Base-by-base conservation (phyloP, 345 rosid species). In the Lepidium didymum region DNA sequence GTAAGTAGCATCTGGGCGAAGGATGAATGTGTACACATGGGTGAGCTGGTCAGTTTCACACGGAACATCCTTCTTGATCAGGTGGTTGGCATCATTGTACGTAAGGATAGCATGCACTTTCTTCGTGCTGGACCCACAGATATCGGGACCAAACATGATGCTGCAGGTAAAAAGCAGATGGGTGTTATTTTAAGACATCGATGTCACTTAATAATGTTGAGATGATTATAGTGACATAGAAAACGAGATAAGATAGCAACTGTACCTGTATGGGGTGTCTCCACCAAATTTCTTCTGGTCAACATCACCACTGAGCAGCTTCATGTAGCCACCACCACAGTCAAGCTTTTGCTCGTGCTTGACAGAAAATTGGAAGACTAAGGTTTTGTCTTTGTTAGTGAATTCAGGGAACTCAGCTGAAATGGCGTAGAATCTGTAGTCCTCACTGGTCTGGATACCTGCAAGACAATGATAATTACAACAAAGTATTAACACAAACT, bases 251-350 rank as follows among this genome's bases (percentile, higher is more conserved):
- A 63, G 53, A 34, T 21, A 52, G 1, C 23, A 15, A 38, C 64
- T 15, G 31, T 14, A 88, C 97, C 97, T 94, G 81, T 95, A 95
- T 40, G 96, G 84, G 8, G 97, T 89, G 56, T 95, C 99, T 46
- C 97, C 99, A 25, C 99, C 99, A 2, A 95, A 95, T 73, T 91
- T 89, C 78, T 89, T 89, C 79, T 91, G 99, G 83, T 95, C 97
- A 76, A 87, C 57, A 3, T 85, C 93, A 42, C 82, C 93, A 45
- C 96, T 91, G 42, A 95, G 87, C 77, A 95, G 78, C 87, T 95
- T 95, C 92, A 95, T 84, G 87, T 95, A 95, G 67, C 99, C 99
- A 72, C 99, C 99, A 75, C 99, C 99, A 77, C 99, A 95, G 77
- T 95, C 99, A 68, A 95, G 99, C 80, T 95, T 95, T 77, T 95